Evolutionary conservation across 2,329 filamentous ascomycete genomes (phyloP), one percentile per base, ranked within the genome.

Genomic region (Aquanectria penicillioides): DNA sequence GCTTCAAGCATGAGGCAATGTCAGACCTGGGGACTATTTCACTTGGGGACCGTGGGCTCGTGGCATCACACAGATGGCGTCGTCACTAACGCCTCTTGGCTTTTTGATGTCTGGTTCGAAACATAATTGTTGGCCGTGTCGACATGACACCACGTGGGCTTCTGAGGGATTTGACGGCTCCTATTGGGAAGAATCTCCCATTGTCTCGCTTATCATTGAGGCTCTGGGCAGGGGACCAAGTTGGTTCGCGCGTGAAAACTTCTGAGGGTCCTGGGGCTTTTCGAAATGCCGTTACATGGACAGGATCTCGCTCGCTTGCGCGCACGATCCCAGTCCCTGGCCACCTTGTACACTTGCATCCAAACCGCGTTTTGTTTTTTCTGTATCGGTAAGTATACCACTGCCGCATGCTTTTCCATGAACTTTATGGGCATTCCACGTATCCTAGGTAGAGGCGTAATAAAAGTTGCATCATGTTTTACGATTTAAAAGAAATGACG

Each of bases 21-120:
- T 82, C 82, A 78, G 75, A 84, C 81, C 82, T 83, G 82, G 79
- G 82, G 83, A 83, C 80, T 81, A 80, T 70, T 77, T 64, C 69
- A 73, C 67, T 71, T 68, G 52, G 73, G 71, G 68, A 72, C 67
- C 70, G 75, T 72, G 74, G 75, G 74, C 75, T 78, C 67, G 74
- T 78, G 75, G 74, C 71, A 69, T 71, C 60, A 65, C 43, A 28
- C 46, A 63, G 54, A 61, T 28, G 38, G 44, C 54, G 61, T 41
- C 38, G 23, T 65, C 25, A 37, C 29, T 41, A 25, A 48, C 33
- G 44, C n/a, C 64, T 54, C 53, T 57, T 62, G 70, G 74, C 71
- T 75, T 73, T 74, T 75, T 73, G 71, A 72, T 71, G 58, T 62
- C 66, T 67, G 68, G 70, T 67, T 58, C 56, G 65, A 66, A 65